These are phyloP conservation scores for Mucor circinelloides DNA, from an alignment of 371 early-diverging fungal genomes.

Conservation along the genomic window DNA sequence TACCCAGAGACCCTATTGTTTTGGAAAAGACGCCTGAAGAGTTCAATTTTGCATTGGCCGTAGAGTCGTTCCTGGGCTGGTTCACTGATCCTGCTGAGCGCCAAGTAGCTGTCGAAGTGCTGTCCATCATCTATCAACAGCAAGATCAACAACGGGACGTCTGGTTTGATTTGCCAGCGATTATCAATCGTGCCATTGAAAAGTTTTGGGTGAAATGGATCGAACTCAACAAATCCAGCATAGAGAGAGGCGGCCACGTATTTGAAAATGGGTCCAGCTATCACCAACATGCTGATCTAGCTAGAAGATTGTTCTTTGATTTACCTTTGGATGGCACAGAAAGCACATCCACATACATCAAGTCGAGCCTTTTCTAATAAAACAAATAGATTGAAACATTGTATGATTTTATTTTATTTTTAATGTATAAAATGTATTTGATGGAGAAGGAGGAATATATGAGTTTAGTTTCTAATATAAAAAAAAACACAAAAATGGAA, in stretches of 20 bases:
- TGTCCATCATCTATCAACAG: constrained; percentile 67
- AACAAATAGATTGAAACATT: neutral
- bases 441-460: neutral
- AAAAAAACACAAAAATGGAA: neutral
- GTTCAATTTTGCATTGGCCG: constrained; percentile 74
- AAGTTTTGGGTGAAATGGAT: constrained; percentile 73
- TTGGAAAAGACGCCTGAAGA: constrained; percentile 87
- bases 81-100: constrained; percentile 84
- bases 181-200: constrained; percentile 66
- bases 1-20: constrained; percentile 82
- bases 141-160: constrained; percentile 19
- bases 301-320: constrained; percentile 81
- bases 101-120: constrained; percentile 74
- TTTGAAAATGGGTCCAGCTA: constrained; percentile 35
- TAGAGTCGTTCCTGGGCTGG: constrained; percentile 70
- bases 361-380: neutral
- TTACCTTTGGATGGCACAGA: constrained; percentile 70
- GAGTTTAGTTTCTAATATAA: neutral
- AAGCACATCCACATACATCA: constrained; percentile 65
- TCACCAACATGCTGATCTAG: constrained; percentile 61
- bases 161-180: constrained; percentile 57
- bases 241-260: constrained; percentile 4
- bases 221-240: constrained; percentile 28
- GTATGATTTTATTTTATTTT: neutral
- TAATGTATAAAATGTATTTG: neutral